Conservation (phyloP, 208 protist species). For the Endotrypanum monterogeii region DNA sequence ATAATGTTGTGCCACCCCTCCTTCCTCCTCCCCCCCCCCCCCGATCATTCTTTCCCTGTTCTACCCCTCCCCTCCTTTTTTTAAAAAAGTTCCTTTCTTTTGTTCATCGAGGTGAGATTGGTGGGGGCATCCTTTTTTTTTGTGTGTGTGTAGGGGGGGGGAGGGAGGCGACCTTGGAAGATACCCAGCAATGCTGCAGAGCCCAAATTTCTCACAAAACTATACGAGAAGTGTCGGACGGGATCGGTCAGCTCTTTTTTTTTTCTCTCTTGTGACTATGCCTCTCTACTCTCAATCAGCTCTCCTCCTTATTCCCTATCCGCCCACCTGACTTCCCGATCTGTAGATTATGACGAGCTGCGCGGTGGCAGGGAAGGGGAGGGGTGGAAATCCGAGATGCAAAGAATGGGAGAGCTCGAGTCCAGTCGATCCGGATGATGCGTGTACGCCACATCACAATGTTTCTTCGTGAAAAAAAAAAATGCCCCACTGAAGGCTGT, state of each 20-base stretch:
- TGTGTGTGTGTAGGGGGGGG: not conserved
- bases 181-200: not conserved
- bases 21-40: not conserved
- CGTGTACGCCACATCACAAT: not conserved
- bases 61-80: not conserved
- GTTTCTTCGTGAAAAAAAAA: too few relatives aligned
- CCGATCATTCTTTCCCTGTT: not conserved
- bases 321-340: not conserved
- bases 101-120: not conserved
- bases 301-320: not conserved
- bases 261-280: not conserved
- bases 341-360: not conserved
- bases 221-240: not conserved
- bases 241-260: not conserved
- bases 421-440: not conserved
- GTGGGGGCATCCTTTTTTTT: not conserved
- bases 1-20: not conserved
- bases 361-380: not conserved
- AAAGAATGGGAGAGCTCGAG: not conserved
- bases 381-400: too few relatives aligned
- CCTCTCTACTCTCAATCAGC: not conserved
- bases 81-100: not conserved
- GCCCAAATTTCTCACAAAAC: too few relatives aligned
- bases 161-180: too few relatives aligned
- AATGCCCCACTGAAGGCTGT: too few relatives aligned